These are phyloP conservation scores for Saposhnikovia divaricata DNA, from an alignment of 129 eudicot genomes.

Conservation along the genomic window DNA sequence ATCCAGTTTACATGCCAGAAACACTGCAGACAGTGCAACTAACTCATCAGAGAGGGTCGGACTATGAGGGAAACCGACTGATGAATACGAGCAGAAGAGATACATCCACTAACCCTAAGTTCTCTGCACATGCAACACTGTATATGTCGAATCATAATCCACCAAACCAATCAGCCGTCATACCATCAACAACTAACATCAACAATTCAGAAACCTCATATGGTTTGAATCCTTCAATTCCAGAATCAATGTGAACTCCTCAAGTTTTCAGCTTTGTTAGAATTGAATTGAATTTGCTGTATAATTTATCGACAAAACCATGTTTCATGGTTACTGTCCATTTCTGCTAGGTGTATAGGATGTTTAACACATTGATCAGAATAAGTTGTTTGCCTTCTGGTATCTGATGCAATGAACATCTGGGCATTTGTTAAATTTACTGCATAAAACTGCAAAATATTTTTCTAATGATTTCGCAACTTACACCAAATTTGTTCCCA, in stretches of 20 bases:
- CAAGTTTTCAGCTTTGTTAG: constrained; percentile 32
- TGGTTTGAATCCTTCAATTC: constrained; percentile 28
- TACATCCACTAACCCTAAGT: constrained; percentile 34
- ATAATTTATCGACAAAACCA: background rate
- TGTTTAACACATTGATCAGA: constrained; percentile 34
- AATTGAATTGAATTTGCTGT: constrained; percentile 50
- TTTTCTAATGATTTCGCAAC: background rate
- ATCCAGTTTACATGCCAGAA: constrained; percentile 54
- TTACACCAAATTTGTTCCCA: background rate
- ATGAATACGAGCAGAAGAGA: constrained; percentile 31
- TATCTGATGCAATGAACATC: constrained; percentile 13
- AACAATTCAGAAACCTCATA: constrained; percentile 35
- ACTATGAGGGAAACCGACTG: constrained; percentile 36
- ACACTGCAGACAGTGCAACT: constrained; percentile 31
- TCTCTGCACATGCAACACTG: constrained; percentile 31
- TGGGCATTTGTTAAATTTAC: constrained; percentile 5
- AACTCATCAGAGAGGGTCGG: constrained; percentile 35
- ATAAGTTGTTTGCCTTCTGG: constrained; percentile 43
- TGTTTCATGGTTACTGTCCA: background rate
- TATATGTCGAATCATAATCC: constrained; percentile 26
- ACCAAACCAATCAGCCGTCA: constrained; percentile 24
- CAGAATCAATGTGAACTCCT: constrained; percentile 40
- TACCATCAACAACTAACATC: constrained; percentile 33
- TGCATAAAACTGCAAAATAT: constrained; percentile 7
- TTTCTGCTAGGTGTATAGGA: constrained; percentile 34